Evolutionary conservation across 2,329 filamentous ascomycete genomes (phyloP).

Genomic region (Clarireedia paspali): DNA sequence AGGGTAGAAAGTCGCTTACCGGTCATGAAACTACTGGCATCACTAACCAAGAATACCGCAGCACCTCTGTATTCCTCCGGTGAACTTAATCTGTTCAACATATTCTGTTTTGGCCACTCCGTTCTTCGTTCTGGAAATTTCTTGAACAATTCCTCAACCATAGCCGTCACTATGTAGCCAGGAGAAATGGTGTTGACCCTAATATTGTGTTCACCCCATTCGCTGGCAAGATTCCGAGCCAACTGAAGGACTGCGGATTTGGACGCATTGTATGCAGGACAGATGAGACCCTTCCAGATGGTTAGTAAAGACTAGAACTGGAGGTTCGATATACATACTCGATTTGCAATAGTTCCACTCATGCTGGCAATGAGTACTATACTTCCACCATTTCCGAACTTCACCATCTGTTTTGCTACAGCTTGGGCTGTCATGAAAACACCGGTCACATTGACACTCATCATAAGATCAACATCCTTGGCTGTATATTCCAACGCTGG

Average conservation of each 20-base stretch:
- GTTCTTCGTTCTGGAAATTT: slow-evolving; percentile 59
- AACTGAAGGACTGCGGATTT: slow-evolving; percentile 70
- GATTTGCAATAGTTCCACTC: slow-evolving; percentile 60
- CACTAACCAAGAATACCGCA: slow-evolving; percentile 58
- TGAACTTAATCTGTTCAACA: slow-evolving; percentile 63
- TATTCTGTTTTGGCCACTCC: slow-evolving; percentile 78
- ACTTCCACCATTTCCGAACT: slow-evolving; percentile 49
- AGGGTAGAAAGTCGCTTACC: slow-evolving; percentile 30
- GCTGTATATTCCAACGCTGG: slow-evolving; percentile 74
- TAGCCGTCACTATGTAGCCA: slow-evolving; percentile 72
- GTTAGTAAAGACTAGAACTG: neutral
- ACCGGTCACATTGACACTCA: slow-evolving; percentile 82
- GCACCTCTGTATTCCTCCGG: slow-evolving; percentile 66
- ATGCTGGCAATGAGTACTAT: slow-evolving; percentile 64
- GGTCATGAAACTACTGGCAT: slow-evolving; percentile 65
- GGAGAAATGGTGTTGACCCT: slow-evolving; percentile 76
- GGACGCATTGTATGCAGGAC: slow-evolving; percentile 64
- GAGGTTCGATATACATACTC: slow-evolving; percentile 30
- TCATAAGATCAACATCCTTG: slow-evolving; percentile 67
- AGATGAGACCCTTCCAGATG: slow-evolving; percentile 44
- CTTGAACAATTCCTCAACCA: slow-evolving; percentile 75
- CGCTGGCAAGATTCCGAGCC: slow-evolving; percentile 59
- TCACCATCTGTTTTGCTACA: slow-evolving; percentile 69
- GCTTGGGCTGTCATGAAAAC: slow-evolving; percentile 81
- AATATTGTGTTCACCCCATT: slow-evolving; percentile 62